Percentiles rank a stretch among this genome's conserved stretches.
Evolutionary conservation across 306 rosid species (phyloP).

Genomic region (Cucurbita ficifolia): DNA sequence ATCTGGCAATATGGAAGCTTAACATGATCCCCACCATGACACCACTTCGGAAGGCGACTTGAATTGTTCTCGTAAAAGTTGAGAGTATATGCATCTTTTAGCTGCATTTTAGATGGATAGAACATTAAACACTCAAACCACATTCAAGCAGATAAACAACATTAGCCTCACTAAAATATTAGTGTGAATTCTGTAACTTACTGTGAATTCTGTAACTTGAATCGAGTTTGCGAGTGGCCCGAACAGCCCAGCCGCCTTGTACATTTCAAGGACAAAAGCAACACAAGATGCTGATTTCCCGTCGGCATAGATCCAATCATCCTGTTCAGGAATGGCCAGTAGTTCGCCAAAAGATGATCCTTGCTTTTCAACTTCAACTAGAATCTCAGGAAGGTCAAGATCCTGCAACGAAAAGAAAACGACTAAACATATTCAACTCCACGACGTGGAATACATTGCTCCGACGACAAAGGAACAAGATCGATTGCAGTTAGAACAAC

Average conservation of each 20-base stretch:
- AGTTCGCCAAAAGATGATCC: conserved; percentile 81
- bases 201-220: conserved; percentile 96
- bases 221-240: conserved; percentile 66
- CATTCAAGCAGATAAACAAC: background rate
- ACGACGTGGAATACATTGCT: background rate
- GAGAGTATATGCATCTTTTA: conserved; percentile 83
- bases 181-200: conserved; percentile 25
- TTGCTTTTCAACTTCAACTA: conserved; percentile 74
- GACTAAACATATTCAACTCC: background rate
- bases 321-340: conserved; percentile 79
- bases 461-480: too few species aligned
- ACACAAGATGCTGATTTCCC: conserved; percentile 88
- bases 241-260: conserved; percentile 86
- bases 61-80: conserved; percentile 69
- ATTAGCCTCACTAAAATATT: background rate
- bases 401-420: conserved; percentile 24
- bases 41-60: conserved; percentile 82
- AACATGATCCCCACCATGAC: conserved; percentile 61
- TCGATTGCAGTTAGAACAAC: too few species aligned
- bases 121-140: background rate
- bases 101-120: conserved; percentile 37
- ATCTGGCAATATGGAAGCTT: conserved; percentile 94
- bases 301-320: conserved; percentile 81
- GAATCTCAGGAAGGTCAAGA: conserved; percentile 63
- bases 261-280: conserved; percentile 83